A percentile compares a stretch with the other conserved stretches of the same genome.
phyloP scores from a whole-genome alignment of 306 rosid genomes.

The Gynostemma pentaphyllum region DNA sequence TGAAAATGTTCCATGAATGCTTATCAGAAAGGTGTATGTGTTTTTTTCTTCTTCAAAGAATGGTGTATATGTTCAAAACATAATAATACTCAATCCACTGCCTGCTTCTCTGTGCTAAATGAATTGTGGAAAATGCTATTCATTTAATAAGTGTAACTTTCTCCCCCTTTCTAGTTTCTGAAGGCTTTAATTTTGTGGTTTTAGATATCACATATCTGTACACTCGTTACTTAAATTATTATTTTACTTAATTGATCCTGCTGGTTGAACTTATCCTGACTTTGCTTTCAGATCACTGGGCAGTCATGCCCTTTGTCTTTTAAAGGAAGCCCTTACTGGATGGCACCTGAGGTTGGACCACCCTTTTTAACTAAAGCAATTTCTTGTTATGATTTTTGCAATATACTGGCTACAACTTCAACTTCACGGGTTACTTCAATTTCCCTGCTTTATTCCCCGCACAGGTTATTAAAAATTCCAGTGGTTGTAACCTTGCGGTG shows the following conservation, averaged over 20 bases:
- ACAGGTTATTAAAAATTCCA: conserved; percentile 76
- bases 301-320: conserved; percentile 81
- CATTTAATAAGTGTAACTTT: not conserved
- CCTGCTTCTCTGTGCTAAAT: not conserved
- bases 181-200: not conserved
- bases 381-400: conserved; percentile 12
- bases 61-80: no score
- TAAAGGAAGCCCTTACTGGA: conserved; percentile 97
- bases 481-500: conserved; percentile 80
- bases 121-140: not conserved
- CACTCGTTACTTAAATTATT: conserved; percentile 1
- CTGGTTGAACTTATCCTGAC: conserved; percentile 15
- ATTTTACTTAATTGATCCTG: conserved; percentile 12
- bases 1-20: no score
- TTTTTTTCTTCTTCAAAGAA: no score
- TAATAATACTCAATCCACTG: not conserved
- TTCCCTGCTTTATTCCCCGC: conserved; percentile 17
- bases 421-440: conserved; percentile 10
- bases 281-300: conserved; percentile 67
- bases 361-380: not conserved
- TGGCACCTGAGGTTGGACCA: conserved; percentile 90
- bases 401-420: conserved; percentile 7
- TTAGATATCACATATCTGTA: not conserved
- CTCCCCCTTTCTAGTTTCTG: not conserved
- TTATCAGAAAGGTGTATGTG: no score